Evolutionary conservation across 306 rosid genomes (phyloP), one percentile per base, ranked within the genome.

Genomic region (Dryas alaskensis): DNA sequence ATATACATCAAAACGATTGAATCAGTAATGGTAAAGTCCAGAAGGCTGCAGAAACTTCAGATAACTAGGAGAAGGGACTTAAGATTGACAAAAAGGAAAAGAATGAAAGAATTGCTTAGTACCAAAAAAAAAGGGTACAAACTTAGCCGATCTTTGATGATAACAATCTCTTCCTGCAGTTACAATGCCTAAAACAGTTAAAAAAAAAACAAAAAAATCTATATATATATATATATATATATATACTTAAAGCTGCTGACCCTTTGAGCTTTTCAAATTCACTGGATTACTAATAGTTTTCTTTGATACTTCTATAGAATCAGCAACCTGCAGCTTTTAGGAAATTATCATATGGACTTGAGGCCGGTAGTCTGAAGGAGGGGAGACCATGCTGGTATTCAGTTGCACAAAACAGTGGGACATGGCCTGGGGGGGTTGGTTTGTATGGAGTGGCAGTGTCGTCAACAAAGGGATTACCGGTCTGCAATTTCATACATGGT

Each of bases 301-400:
- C 72, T 64, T 62, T 58, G 27, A 22, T 22, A 60, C 63, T 68
- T 51, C 55, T 4, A 59, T 31, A 65, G 46, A 66, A 37, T 91
- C 84, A 95, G 81, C 93, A 95, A 70, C 98, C 98, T 40, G 99
- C 99, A 49, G 98, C 99, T 81, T 95, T 95, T 44, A 92, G 82
- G 80, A 95, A 95, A 86, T 87, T 79, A 71, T 95, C 99, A 6
- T 72, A 90, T 72, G 99, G 99, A 73, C 93, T 95, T 42, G 99
- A 76, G 14, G 90, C 86, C 3, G 99, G 99, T 69, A 95, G 79
- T 73, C 82, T 82, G 86, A 95, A 92, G 47, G 72, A 60, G 65
- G 76, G 67, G 27, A 86, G 81, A 43, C 73, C 73, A 19, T 83
- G 85, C 83, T 86, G 89, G 81, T 69, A 74, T 47, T 88, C 89